Conservation (phyloP, 176 grass and related monocot genomes). For the Eleusine coracana region DNA sequence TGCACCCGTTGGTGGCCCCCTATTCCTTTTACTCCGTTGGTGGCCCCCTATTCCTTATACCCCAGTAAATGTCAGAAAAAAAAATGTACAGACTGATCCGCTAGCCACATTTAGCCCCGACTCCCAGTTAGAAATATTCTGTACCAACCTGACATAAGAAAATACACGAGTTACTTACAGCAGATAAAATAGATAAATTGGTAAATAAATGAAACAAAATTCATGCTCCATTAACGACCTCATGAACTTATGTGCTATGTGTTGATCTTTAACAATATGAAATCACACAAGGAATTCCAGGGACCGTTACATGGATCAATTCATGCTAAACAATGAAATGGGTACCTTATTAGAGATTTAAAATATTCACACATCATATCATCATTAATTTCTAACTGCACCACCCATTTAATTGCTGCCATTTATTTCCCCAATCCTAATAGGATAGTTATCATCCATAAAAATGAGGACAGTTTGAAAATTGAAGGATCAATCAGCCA, state of each 20-base stretch:
- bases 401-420: neutral
- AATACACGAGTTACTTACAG: constrained; percentile 9
- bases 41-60: constrained; percentile 52
- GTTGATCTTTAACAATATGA: neutral
- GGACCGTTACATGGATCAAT: neutral
- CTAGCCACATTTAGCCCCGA: constrained; percentile 48
- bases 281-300: neutral
- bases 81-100: constrained; percentile 68
- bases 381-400: neutral
- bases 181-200: neutral
- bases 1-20: constrained; percentile 35
- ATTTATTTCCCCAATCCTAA: neutral
- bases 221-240: neutral
- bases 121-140: constrained; percentile 54
- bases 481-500: neutral
- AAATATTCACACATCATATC: neutral
- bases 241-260: neutral
- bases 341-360: neutral
- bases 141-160: constrained; percentile 55
- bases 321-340: constrained; percentile 1
- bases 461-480: neutral
- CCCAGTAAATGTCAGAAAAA: constrained; percentile 54
- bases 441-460: neutral
- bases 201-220: neutral
- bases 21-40: constrained; percentile 57